A percentile compares a stretch with the other conserved stretches of the same genome.
These are phyloP conservation scores for Magnaporthiopsis incrustans DNA, from an alignment of 2,329 filamentous ascomycete genomes.

Conservation along the genomic window DNA sequence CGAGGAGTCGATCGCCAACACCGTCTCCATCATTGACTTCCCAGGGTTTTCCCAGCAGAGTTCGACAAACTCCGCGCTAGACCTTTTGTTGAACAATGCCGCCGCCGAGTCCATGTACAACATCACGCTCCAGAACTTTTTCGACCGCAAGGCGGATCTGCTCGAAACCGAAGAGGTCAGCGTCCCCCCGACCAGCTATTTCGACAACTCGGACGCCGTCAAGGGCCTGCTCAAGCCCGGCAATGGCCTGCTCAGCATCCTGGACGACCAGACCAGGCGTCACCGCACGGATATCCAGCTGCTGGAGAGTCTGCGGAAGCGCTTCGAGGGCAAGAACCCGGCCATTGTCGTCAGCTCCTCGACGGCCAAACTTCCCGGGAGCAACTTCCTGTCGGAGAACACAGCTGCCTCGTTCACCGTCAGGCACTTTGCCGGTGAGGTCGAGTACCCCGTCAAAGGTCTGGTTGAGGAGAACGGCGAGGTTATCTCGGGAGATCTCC, in stretches of 20 bases:
- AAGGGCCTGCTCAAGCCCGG: conserved; percentile 85
- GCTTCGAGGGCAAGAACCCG: conserved; percentile 90
- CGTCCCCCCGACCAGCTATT: conserved; percentile 89
- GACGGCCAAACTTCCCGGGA: conserved; percentile 71
- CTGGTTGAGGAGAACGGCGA: conserved; percentile 94
- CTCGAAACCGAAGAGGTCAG: conserved; percentile 89
- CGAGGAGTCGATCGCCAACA: conserved; percentile 87
- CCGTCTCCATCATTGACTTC: conserved; percentile 91
- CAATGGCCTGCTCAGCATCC: conserved; percentile 85
- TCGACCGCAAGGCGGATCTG: conserved; percentile 87
- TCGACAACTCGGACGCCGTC: conserved; percentile 93
- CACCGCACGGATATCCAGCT: conserved; percentile 85
- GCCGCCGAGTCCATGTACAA: conserved; percentile 90
- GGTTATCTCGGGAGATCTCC: conserved; percentile 87
- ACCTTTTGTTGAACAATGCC: conserved; percentile 91
- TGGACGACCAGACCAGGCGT: conserved; percentile 91
- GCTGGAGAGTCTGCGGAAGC: conserved; percentile 81
- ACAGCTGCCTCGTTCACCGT: conserved; percentile 76
- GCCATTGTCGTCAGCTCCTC: conserved; percentile 73
- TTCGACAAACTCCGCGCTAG: conserved; percentile 75
- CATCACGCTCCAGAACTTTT: conserved; percentile 89
- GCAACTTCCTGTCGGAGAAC: conserved; percentile 84
- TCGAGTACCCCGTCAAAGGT: conserved; percentile 83
- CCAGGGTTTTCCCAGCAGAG: conserved; percentile 84
- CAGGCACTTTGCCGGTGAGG: conserved; percentile 91